Conservation (phyloP, 2,329 filamentous ascomycete species). For the Aspergillus sp. region DNA sequence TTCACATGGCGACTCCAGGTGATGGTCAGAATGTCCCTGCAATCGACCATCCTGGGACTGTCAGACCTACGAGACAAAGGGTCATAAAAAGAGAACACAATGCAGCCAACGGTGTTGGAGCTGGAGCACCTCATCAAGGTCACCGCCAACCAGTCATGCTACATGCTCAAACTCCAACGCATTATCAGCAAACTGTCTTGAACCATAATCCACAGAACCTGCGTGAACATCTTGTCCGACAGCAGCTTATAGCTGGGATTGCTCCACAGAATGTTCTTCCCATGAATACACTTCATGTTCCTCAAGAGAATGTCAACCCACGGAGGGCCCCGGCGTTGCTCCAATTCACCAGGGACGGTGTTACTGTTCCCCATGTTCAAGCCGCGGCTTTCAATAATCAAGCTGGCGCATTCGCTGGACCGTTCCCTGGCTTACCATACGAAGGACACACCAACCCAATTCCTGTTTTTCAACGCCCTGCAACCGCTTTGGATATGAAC, state of each 20-base stretch:
- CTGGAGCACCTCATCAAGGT: neutral
- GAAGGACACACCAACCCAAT: neutral
- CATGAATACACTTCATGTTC: conserved; percentile 17
- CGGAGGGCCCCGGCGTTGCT: conserved; percentile 20
- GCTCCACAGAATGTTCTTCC: conserved; percentile 26
- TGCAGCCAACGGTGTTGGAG: neutral
- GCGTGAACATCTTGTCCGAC: conserved; percentile 33
- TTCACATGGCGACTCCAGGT: neutral
- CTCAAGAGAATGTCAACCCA: neutral
- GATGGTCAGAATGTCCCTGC: neutral
- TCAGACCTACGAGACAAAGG: neutral
- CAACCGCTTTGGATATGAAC: neutral
- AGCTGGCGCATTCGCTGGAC: neutral
- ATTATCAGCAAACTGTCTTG: neutral
- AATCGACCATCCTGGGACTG: neutral
- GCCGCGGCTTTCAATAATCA: conserved; percentile 18
- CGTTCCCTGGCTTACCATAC: neutral
- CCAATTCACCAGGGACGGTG: conserved; percentile 26
- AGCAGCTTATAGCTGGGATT: conserved; percentile 36
- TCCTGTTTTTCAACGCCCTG: neutral
- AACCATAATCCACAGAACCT: conserved; percentile 17
- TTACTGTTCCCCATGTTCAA: conserved; percentile 25
- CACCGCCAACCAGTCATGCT: neutral
- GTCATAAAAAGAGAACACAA: neutral
- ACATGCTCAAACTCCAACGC: neutral